phyloP scores from a whole-genome alignment of 2,329 filamentous ascomycete genomes.

The Colletotrichum falcatum region DNA sequence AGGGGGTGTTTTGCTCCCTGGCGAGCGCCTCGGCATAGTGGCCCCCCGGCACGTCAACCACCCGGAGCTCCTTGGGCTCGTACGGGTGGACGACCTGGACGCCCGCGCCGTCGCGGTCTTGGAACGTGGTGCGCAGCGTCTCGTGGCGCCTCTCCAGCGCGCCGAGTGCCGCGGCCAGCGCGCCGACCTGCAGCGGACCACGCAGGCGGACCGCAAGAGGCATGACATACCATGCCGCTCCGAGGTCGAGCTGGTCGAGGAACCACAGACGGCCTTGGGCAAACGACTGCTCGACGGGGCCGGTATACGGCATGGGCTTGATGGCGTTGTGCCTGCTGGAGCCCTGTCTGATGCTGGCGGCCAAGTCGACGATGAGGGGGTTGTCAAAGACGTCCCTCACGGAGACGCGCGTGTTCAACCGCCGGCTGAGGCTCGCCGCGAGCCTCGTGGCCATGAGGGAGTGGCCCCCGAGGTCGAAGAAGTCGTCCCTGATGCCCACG shows the following conservation, averaged over 20 bases:
- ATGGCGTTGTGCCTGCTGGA: slow-evolving; percentile 5
- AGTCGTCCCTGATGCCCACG: slow-evolving; percentile 36
- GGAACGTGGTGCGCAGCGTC: slow-evolving; percentile 11
- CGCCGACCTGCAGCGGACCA: neutral
- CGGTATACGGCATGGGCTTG: neutral
- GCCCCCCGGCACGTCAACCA: neutral
- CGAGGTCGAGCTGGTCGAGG: slow-evolving; percentile 11
- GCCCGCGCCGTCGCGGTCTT: neutral
- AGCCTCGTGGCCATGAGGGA: slow-evolving; percentile 38
- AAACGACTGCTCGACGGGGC: slow-evolving; percentile 11
- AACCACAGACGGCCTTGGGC: slow-evolving; percentile 17
- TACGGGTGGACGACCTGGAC: slow-evolving; percentile 10
- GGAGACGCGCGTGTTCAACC: slow-evolving; percentile 18
- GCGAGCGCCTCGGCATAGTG: neutral
- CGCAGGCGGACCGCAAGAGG: neutral
- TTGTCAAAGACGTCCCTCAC: slow-evolving; percentile 38
- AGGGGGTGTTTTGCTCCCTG: neutral
- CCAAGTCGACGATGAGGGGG: slow-evolving; percentile 21
- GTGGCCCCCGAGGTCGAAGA: slow-evolving; percentile 42
- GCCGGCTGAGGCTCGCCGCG: slow-evolving; percentile 12
- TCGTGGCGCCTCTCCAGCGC: slow-evolving; percentile 7
- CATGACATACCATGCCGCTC: slow-evolving; percentile 5
- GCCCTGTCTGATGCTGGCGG: neutral
- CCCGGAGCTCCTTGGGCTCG: neutral
- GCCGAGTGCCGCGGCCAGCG: neutral